These are phyloP conservation scores for Lipomyces lipofer DNA, from an alignment of 805 yeast genomes.

Conservation along the genomic window DNA sequence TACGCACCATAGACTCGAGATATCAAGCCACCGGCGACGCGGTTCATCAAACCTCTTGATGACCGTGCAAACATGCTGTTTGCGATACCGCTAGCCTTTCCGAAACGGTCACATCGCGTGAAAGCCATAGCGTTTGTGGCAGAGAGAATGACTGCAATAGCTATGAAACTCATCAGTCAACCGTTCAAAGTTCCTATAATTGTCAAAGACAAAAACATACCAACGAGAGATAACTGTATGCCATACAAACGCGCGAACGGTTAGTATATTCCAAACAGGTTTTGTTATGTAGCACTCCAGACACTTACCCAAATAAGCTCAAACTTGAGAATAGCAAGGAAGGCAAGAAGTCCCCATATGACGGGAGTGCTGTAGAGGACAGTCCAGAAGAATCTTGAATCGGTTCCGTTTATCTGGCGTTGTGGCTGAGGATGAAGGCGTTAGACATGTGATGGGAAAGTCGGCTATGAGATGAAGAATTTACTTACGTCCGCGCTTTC, in stretches of 20 bases:
- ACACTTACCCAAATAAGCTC: slow-evolving; percentile 56
- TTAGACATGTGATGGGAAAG: neutral
- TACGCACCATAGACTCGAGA: slow-evolving; percentile 26
- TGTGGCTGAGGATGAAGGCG: slow-evolving; percentile 39
- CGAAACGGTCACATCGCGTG: slow-evolving; percentile 88
- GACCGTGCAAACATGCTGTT: slow-evolving; percentile 57
- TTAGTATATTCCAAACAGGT: neutral
- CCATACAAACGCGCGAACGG: neutral
- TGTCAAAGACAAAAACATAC: slow-evolving; percentile 8
- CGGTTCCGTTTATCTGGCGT: slow-evolving; percentile 79
- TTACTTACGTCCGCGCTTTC: slow-evolving; percentile 68
- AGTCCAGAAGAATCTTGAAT: slow-evolving; percentile 85
- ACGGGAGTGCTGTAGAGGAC: slow-evolving; percentile 73
- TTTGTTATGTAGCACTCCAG: neutral
- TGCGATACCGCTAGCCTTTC: slow-evolving; percentile 74
- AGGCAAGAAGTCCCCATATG: slow-evolving; percentile 70
- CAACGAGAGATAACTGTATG: slow-evolving; percentile 35
- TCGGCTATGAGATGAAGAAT: neutral
- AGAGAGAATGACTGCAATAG: slow-evolving; percentile 69
- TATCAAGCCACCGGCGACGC: slow-evolving; percentile 43
- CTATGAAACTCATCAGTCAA: slow-evolving; percentile 48
- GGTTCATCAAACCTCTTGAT: slow-evolving; percentile 45
- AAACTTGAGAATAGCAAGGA: slow-evolving; percentile 76
- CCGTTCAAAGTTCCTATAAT: neutral
- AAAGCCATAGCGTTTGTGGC: slow-evolving; percentile 85